A percentile compares a stretch with the other conserved stretches of the same genome.
phyloP scores from a whole-genome alignment of 2,329 filamentous ascomycete genomes.

The Lasiodiplodia gonubiensis region DNA sequence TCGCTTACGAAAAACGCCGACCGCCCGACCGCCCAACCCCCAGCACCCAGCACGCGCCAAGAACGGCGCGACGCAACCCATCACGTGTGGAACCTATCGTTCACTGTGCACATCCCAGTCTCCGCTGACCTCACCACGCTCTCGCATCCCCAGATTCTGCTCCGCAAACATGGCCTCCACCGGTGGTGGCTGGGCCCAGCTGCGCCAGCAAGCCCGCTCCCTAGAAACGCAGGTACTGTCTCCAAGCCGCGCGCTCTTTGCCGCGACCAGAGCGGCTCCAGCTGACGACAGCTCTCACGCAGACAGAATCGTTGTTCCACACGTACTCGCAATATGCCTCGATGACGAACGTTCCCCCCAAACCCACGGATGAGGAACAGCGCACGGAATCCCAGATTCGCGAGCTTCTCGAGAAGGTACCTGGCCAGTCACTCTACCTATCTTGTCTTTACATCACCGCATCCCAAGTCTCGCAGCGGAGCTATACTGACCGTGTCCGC shows the following conservation, averaged over 20 bases:
- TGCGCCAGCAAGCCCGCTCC: constrained; percentile 87
- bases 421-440: constrained; percentile 22
- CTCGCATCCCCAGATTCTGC: constrained; percentile 16
- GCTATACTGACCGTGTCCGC: background rate
- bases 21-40: background rate
- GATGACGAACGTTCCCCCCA: constrained; percentile 76
- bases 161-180: constrained; percentile 45
- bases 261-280: constrained; percentile 1
- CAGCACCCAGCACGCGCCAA: constrained; percentile 6
- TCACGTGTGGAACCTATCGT: constrained; percentile 28
- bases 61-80: constrained; percentile 16
- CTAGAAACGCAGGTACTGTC: constrained; percentile 82
- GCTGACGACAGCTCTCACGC: constrained; percentile 18
- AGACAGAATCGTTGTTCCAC: constrained; percentile 86
- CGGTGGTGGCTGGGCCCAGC: constrained; percentile 77
- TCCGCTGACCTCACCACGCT: constrained; percentile 22
- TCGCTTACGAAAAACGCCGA: constrained; percentile 27
- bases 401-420: constrained; percentile 82
- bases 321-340: constrained; percentile 90
- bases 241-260: constrained; percentile 20
- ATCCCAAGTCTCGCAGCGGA: constrained; percentile 29
- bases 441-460: constrained; percentile 25
- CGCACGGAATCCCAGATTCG: constrained; percentile 80
- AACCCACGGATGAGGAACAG: constrained; percentile 84
- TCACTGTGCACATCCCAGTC: constrained; percentile 19